Conservation (phyloP, 768 basidiomycete genomes). For the Kwoniella dejecticola region DNA sequence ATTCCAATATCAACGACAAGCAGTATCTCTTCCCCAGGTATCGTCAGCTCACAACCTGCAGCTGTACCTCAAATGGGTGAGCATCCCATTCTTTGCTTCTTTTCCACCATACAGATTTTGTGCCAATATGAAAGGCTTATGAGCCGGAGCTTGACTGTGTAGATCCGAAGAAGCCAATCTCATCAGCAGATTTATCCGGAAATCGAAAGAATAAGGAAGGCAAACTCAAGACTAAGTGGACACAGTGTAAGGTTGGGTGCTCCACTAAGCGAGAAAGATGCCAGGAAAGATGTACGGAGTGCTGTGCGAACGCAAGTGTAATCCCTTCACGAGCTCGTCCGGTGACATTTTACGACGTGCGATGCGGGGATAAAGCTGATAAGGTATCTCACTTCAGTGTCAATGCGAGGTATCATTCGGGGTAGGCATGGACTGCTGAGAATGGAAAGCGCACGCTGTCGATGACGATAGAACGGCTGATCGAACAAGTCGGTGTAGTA, state of each 20-base stretch:
- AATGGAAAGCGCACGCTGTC: no score
- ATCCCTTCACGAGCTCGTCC: no score
- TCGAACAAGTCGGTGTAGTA: no score
- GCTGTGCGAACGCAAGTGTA: not conserved
- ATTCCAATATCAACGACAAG: not conserved
- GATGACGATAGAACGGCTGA: no score
- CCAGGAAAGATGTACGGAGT: conserved; percentile 1
- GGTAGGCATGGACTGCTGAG: not conserved
- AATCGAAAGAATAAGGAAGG: not conserved
- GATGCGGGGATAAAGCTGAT: no score
- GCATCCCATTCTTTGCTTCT: not conserved
- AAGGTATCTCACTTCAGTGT: no score
- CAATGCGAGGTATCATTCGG: not conserved
- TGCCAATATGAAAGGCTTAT: no score
- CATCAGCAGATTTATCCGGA: not conserved
- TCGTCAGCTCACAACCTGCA: not conserved
- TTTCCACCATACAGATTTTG: not conserved
- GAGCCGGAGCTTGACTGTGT: no score
- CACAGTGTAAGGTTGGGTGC: not conserved
- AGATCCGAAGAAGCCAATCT: conserved; percentile 8
- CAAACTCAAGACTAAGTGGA: no score
- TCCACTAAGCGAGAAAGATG: not conserved
- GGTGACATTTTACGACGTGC: no score
- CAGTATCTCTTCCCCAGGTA: not conserved
- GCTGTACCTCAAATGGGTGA: not conserved